These are phyloP conservation scores for Saccharomyces uvarum DNA, from an alignment of 1,139 yeast species.

Conservation along the genomic window DNA sequence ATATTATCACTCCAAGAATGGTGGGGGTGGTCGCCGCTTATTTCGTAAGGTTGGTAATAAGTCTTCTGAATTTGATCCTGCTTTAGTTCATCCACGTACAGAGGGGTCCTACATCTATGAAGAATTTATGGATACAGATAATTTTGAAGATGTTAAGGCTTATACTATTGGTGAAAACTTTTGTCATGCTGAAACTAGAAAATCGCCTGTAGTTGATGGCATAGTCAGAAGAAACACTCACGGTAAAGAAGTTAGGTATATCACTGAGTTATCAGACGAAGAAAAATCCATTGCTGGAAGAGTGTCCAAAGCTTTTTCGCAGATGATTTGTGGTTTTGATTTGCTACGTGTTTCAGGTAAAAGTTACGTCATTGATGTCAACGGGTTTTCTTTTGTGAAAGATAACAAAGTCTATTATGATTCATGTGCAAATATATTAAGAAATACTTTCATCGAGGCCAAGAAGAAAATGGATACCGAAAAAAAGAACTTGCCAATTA, in stretches of 20 bases:
- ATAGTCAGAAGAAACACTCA: conserved; percentile 94
- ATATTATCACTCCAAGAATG: conserved; percentile 78
- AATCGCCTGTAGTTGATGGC: conserved; percentile 98
- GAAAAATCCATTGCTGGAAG: conserved; percentile 76
- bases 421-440: conserved; percentile 67
- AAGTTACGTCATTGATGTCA: conserved; percentile 92
- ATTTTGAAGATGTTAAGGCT: conserved; percentile 96
- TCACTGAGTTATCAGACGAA: conserved; percentile 66
- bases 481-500: conserved; percentile 27
- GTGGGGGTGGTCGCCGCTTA: conserved; percentile 94
- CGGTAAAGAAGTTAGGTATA: conserved; percentile 90
- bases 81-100: conserved; percentile 63
- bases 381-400: conserved; percentile 95
- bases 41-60: conserved; percentile 96
- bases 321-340: conserved; percentile 98
- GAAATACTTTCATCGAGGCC: conserved; percentile 62
- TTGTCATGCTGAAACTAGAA: conserved; percentile 97
- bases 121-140: conserved; percentile 94
- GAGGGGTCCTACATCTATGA: conserved; percentile 92
- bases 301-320: conserved; percentile 72
- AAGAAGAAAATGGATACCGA: conserved; percentile 44
- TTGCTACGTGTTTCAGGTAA: conserved; percentile 79
- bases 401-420: conserved; percentile 86
- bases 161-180: conserved; percentile 87
- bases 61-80: conserved; percentile 91